These are phyloP conservation scores for Euphrasia arctica DNA, from an alignment of 305 asterid species.

Conservation along the genomic window DNA sequence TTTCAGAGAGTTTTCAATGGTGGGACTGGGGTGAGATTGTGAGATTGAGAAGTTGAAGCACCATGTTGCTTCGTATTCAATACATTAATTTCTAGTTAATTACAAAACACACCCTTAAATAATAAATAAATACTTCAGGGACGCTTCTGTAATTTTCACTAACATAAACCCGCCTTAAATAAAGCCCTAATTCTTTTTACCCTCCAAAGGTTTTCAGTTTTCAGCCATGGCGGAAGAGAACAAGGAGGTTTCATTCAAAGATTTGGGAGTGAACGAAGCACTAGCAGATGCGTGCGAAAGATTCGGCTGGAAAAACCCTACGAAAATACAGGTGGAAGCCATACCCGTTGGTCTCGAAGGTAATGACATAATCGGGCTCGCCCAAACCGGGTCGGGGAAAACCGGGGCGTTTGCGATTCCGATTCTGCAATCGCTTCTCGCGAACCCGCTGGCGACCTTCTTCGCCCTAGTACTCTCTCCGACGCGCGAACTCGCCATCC, in stretches of 20 bases:
- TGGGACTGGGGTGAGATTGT: neutral
- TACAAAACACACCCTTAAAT: neutral
- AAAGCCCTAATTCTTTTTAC: too few species aligned
- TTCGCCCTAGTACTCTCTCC: constrained; percentile 77
- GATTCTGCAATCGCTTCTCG: constrained; percentile 56
- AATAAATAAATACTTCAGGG: neutral
- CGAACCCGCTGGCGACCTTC: constrained; percentile 50
- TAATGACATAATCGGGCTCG: constrained; percentile 1
- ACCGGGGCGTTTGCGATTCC: constrained; percentile 81
- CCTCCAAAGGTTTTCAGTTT: neutral
- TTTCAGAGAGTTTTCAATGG: neutral
- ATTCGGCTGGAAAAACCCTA: constrained; percentile 5
- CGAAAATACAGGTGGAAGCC: constrained; percentile 6
- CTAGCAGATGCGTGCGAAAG: neutral
- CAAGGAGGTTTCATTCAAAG: neutral
- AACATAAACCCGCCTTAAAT: neutral
- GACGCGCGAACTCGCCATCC: constrained; percentile 72
- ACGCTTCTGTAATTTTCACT: neutral
- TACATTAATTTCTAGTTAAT: neutral
- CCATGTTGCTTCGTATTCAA: neutral
- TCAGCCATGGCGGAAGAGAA: constrained; percentile 2
- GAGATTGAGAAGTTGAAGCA: neutral
- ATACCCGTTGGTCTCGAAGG: neutral
- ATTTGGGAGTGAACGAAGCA: neutral
- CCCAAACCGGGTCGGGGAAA: constrained; percentile 88